A percentile compares a stretch with the other conserved stretches of the same genome.
These are phyloP conservation scores for Candida sanyaensis DNA, from an alignment of 1,139 yeast species.

Conservation along the genomic window DNA sequence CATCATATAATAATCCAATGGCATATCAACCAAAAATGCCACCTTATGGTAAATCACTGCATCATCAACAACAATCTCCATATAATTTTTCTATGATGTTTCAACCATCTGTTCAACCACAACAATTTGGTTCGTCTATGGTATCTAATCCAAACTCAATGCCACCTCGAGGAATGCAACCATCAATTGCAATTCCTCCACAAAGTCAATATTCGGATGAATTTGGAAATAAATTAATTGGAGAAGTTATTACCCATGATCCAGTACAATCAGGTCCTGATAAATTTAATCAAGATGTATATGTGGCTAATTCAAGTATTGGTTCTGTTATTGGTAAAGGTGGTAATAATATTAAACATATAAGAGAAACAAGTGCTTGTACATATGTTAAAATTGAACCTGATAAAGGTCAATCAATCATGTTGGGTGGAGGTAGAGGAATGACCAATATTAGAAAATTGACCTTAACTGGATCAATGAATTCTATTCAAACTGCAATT, in stretches of 20 bases:
- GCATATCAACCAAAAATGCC: constrained; percentile 5
- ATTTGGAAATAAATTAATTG: constrained; percentile 46
- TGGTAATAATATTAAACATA: constrained; percentile 79
- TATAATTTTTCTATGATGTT: constrained; percentile 47
- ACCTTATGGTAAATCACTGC: constrained; percentile 5
- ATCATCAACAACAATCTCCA: constrained; percentile 21
- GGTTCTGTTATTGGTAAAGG: constrained; percentile 89
- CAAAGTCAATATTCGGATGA: constrained; percentile 46
- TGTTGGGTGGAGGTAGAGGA: constrained; percentile 60
- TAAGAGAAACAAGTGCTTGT: constrained; percentile 72
- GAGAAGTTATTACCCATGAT: constrained; percentile 45
- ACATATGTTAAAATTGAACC: constrained; percentile 72
- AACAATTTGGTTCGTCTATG: constrained; percentile 18
- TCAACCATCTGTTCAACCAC: constrained; percentile 44
- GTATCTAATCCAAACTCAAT: constrained; percentile 1
- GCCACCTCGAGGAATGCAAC: constrained; percentile 4
- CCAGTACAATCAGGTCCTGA: constrained; percentile 47
- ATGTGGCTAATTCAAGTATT: constrained; percentile 74
- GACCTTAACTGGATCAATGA: constrained; percentile 69
- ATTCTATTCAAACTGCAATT: constrained; percentile 75
- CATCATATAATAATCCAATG: constrained; percentile 8
- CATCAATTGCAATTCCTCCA: constrained; percentile 22
- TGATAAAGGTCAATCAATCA: constrained; percentile 46
- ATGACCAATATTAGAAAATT: constrained; percentile 61
- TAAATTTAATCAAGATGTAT: constrained; percentile 65